phyloP scores from a whole-genome alignment of 352 stramenopile genomes.

The Thalassiosira delicatula region DNA sequence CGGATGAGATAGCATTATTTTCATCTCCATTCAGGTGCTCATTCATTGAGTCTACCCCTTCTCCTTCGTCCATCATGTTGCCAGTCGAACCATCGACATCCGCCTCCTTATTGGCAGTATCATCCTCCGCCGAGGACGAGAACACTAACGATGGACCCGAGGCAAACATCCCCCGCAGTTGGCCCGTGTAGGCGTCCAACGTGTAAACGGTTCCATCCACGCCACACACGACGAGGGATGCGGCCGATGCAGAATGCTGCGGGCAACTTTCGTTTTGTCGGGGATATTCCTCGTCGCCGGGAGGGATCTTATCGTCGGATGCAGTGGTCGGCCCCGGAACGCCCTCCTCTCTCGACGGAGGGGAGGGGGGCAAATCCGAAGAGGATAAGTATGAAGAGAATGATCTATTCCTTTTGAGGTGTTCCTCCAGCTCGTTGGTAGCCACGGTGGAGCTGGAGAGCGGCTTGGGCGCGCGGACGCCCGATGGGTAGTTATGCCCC shows the following conservation, averaged over 20 bases:
- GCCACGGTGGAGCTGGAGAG: conserved; percentile 21
- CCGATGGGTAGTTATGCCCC: background rate
- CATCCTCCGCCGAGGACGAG: conserved; percentile 29
- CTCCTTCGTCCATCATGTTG: background rate
- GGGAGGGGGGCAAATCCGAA: too few relatives aligned
- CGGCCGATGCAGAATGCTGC: conserved; percentile 28
- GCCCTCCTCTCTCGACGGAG: background rate
- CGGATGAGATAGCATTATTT: conserved; percentile 32
- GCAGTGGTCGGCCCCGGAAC: background rate
- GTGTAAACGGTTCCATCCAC: conserved; percentile 72
- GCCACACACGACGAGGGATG: conserved; percentile 65
- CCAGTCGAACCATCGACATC: background rate
- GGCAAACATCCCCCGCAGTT: conserved; percentile 64
- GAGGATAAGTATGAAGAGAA: conserved; percentile 5
- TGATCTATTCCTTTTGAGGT: conserved; percentile 31
- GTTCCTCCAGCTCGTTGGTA: conserved; percentile 4
- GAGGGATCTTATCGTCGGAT: too few relatives aligned
- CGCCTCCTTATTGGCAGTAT: conserved; percentile 6
- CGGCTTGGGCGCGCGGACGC: conserved; percentile 14
- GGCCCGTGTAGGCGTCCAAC: conserved; percentile 66
- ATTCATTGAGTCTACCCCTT: conserved; percentile 30
- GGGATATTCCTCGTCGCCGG: background rate
- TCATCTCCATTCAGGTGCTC: conserved; percentile 19
- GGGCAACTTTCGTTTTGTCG: conserved; percentile 21
- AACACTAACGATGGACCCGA: conserved; percentile 60